These are phyloP conservation scores for Aspergillus sp. DNA, from an alignment of 2,329 filamentous ascomycete genomes.

Conservation along the genomic window DNA sequence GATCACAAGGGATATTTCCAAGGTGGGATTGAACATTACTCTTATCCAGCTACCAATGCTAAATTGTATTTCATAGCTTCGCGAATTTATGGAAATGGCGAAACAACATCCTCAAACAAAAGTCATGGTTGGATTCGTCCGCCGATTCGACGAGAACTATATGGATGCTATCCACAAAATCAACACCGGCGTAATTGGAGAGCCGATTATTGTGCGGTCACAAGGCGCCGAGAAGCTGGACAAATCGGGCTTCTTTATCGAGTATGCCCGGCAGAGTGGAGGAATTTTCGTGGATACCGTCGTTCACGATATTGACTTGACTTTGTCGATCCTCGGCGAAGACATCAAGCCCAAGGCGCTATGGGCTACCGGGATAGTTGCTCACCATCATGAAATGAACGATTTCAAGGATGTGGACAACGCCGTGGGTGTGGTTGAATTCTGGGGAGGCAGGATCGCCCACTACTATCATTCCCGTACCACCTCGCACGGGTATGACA, in stretches of 20 bases:
- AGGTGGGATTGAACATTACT: too few relatives aligned
- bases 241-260: conserved; percentile 37
- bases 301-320: conserved; percentile 44
- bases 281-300: conserved; percentile 43
- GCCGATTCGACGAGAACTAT: conserved; percentile 44
- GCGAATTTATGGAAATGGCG: not conserved
- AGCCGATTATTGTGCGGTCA: conserved; percentile 37
- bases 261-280: conserved; percentile 36
- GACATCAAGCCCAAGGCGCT: conserved; percentile 31
- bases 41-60: not conserved
- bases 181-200: conserved; percentile 31
- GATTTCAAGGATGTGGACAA: conserved; percentile 40
- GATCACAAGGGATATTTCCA: not conserved
- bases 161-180: conserved; percentile 32
- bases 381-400: conserved; percentile 34
- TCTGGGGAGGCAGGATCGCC: conserved; percentile 40
- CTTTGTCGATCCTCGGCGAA: conserved; percentile 37
- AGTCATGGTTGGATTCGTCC: conserved; percentile 43
- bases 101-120: not conserved
- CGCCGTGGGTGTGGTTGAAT: conserved; percentile 42
- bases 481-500: conserved; percentile 40
- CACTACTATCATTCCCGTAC: conserved; percentile 43
- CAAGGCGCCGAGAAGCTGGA: conserved; percentile 39
- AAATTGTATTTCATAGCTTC: not conserved
- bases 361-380: conserved; percentile 30